A percentile compares a stretch with the other conserved stretches of the same genome.
phyloP scores from a whole-genome alignment of 345 rosid species.

The Gynandropsis gynandra region DNA sequence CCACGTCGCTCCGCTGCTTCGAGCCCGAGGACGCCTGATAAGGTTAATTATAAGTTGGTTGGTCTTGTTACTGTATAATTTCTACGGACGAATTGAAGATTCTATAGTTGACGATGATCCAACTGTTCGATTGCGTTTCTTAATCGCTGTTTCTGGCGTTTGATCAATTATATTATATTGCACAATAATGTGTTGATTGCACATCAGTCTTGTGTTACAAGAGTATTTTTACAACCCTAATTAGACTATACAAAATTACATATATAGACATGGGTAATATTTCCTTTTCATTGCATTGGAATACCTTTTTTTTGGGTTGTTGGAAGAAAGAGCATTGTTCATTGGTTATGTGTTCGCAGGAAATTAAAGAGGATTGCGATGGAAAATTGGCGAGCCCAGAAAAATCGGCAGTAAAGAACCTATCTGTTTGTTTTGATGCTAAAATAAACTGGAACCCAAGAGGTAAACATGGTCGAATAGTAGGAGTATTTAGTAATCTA shows the following conservation, averaged over 20 bases:
- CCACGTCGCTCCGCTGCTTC: conserved; percentile 43
- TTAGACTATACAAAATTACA: no score
- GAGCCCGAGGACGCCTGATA: conserved; percentile 22
- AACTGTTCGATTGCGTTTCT: no score
- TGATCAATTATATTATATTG: no score
- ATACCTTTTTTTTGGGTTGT: no score
- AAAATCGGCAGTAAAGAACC: conserved; percentile 25
- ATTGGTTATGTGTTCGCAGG: conserved; percentile 17
- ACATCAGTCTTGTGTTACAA: no score
- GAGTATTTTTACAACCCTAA: no score
- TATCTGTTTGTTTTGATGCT: conserved; percentile 20
- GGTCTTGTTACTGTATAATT: neutral
- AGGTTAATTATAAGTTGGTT: conserved; percentile 11
- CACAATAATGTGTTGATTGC: no score
- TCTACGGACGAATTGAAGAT: neutral
- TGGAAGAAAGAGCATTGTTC: neutral
- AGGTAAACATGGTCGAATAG: conserved; percentile 33
- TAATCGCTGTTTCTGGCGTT: no score
- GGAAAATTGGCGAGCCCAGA: conserved; percentile 7
- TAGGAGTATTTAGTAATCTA: neutral
- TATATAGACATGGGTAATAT: no score
- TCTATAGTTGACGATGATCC: no score
- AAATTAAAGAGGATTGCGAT: conserved; percentile 22
- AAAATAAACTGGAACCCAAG: conserved; percentile 54
- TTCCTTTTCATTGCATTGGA: no score